A percentile compares a stretch with the other conserved stretches of the same genome.
These are phyloP conservation scores for Pyrenophora graminea DNA, from an alignment of 2,329 filamentous ascomycete genomes.

Conservation along the genomic window DNA sequence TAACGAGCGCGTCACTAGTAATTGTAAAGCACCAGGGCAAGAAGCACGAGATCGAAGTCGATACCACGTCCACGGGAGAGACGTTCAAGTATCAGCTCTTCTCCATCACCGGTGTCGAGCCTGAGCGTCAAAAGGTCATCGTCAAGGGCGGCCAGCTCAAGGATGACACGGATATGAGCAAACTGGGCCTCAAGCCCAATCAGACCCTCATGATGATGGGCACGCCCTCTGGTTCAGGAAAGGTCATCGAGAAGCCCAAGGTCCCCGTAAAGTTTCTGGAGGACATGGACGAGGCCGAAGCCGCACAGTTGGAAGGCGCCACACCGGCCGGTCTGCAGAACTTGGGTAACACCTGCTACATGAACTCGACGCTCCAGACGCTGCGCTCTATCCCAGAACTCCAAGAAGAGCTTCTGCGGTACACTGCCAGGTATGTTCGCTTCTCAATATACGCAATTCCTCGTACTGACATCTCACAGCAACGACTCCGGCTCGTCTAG, in stretches of 20 bases:
- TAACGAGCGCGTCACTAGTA: conserved; percentile 59
- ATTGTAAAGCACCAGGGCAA: conserved; percentile 94
- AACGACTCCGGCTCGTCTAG: conserved; percentile 36
- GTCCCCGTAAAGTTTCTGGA: conserved; percentile 87
- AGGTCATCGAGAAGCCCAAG: conserved; percentile 70
- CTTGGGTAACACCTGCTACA: conserved; percentile 96
- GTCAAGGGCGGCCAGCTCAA: conserved; percentile 94
- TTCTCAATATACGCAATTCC: background rate
- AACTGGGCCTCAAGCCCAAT: conserved; percentile 81
- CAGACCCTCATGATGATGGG: conserved; percentile 97
- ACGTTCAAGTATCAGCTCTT: conserved; percentile 95
- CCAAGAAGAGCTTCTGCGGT: conserved; percentile 74
- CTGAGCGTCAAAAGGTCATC: conserved; percentile 92
- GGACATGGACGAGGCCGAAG: conserved; percentile 96
- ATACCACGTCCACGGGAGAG: conserved; percentile 81
- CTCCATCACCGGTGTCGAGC: conserved; percentile 93
- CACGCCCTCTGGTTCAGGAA: conserved; percentile 70
- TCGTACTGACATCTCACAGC: conserved; percentile 27
- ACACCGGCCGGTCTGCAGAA: conserved; percentile 88
- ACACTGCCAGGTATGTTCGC: conserved; percentile 51
- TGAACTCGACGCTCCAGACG: conserved; percentile 96
- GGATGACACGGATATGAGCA: conserved; percentile 86
- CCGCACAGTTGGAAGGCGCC: conserved; percentile 79
- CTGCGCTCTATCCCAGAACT: conserved; percentile 88
- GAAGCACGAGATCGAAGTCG: conserved; percentile 91